Base-by-base conservation (phyloP, 345 rosid genomes). In the Streptanthus diversifolius region DNA sequence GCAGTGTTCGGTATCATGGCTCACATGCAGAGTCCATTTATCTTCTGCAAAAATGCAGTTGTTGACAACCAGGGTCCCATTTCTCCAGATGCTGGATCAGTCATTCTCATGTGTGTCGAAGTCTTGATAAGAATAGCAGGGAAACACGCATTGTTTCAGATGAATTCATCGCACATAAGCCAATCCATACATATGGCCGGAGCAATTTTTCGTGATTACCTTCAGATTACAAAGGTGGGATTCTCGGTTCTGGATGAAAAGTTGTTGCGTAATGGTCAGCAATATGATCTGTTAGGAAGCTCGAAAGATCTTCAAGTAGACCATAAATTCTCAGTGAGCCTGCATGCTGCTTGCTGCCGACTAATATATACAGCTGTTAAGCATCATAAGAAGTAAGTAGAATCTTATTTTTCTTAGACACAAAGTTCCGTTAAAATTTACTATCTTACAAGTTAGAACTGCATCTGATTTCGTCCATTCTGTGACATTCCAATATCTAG, bases 41-140 rank as follows among this genome's bases (percentile, higher is more conserved):
- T 88, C 54, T 95, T 87, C 85, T 77, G 32, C 48, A 36, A 76
- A 63, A 75, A 60, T 52, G 53, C 53, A 60, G 68, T 45, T 55
- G 47, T 29, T 56, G 52, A 78, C 61, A 47, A 58, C 45, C 71
- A 67, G 13, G 49, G 73, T 60, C 76, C 57, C 73, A 66, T 40
- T 72, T 73, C 59, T 73, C 92, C 96, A 18, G 96, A 92, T 86
- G 81, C 91, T 29, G 98, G 98, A 77, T 83, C 92, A 13, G 90
- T 87, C 66, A 81, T 90, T 78, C 93, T 91, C 66, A 90, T 90
- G 97, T 88, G 92, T 80, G 83, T 88, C 72, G 92, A 88, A 85
- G 90, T 91, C 27, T 82, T 95, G 76, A 87, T 86, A 61, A 87
- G 91, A 84, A 71, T 88, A 75, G 86, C 85, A 66, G 93, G 89